Evolutionary conservation across 148 eudicot genomes (phyloP), one percentile per base, ranked within the genome.

Genomic region (Vaccinium macrocarpon): DNA sequence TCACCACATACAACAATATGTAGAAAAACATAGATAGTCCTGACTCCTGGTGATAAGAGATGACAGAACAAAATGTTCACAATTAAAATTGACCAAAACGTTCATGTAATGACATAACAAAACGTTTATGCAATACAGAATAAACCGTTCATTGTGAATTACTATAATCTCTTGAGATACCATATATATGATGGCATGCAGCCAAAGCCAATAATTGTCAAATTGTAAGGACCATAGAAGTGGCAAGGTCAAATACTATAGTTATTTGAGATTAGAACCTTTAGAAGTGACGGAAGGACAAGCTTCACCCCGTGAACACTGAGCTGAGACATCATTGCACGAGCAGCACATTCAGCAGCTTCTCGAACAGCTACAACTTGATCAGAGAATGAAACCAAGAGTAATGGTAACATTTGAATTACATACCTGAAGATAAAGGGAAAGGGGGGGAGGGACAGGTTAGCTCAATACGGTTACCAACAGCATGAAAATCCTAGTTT

Each of bases 301-400:
- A 96, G 97, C 88, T 96, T 96, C 85, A 96, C 97, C 82, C 99
- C 99, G 82, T 93, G 96, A 52, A 94, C 96, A 86, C 91, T 93
- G 80, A 96, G 99, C 82, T 95, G 94, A 48, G 99, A 91, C 99
- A 96, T 96, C 99, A 96, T 96, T 59, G 98, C 98, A 88, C 99
- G 99, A 56, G 99, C 99, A 89, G 98, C 99, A 87, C 98, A 87
- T 88, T 96, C 99, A 73, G 99, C 97, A 80, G 98, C 99, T 84
- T 96, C 99, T 79, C 99, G 97, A 82, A 96, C 99, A 83, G 99
- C 99, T 84, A 92, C 88, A 29, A 96, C 99, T 96, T 92, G 99
- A 89, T 96, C 99, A 86, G 99, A 96, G 91, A 96, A 96, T 48
- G 98, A 96, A 84, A 90, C 98, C 86, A 96, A 61, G 80, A 96